These are phyloP conservation scores for Terana coerulea DNA, from an alignment of 768 basidiomycete genomes.

Conservation along the genomic window DNA sequence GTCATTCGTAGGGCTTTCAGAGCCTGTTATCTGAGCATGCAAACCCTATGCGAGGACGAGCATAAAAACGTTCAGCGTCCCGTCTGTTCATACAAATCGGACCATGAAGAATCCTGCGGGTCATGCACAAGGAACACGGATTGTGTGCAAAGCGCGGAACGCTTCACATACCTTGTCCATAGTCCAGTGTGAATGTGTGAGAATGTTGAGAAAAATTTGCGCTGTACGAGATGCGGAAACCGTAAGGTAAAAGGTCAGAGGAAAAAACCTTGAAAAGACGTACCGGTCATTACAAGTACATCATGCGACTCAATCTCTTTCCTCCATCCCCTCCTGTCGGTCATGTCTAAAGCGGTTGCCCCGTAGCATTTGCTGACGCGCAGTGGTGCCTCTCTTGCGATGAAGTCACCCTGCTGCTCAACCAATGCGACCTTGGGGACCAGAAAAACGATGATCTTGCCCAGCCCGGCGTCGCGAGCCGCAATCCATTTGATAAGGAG, in stretches of 20 bases:
- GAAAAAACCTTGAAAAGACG: slow-evolving; percentile 12
- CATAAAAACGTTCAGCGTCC: too few species aligned
- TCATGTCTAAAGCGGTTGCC: slow-evolving; percentile 64
- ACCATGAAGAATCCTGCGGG: too few species aligned
- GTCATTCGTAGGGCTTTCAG: too few species aligned
- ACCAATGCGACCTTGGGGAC: slow-evolving; percentile 86
- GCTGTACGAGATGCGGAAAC: slow-evolving; percentile 37
- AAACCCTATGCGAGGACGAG: too few species aligned
- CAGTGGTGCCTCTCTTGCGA: slow-evolving; percentile 59
- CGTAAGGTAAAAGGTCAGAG: slow-evolving; percentile 1
- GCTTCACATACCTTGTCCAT: slow-evolving; percentile 56
- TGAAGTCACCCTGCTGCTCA: slow-evolving; percentile 72
- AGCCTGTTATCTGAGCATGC: too few species aligned
- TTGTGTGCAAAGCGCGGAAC: too few species aligned
- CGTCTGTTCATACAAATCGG: too few species aligned
- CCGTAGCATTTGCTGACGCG: slow-evolving; percentile 70
- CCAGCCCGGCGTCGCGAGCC: slow-evolving; percentile 41
- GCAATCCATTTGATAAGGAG: slow-evolving; percentile 75
- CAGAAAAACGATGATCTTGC: slow-evolving; percentile 72
- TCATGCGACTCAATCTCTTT: slow-evolving; percentile 59
- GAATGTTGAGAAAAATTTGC: slow-evolving; percentile 75
- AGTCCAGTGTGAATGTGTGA: slow-evolving; percentile 80
- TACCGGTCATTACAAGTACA: slow-evolving; percentile 86
- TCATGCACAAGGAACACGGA: too few species aligned
- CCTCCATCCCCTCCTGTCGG: slow-evolving; percentile 63